Percentiles rank a stretch among this genome's conserved stretches.
phyloP scores from a whole-genome alignment of 257 asterid genomes.

The Solanum dulcamara region DNA sequence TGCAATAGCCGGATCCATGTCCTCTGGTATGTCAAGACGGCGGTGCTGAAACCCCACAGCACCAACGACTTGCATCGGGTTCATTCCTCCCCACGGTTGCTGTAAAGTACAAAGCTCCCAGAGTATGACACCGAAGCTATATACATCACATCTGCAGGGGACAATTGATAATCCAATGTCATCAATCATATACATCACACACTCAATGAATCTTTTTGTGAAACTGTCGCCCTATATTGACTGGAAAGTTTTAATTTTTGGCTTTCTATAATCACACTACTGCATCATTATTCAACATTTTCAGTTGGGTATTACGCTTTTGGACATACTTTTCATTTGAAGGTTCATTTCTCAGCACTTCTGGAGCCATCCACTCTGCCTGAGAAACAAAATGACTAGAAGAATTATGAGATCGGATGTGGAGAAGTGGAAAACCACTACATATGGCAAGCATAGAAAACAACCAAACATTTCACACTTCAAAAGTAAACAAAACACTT shows the following conservation, averaged over 20 bases:
- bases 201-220: neutral
- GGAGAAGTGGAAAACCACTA: neutral
- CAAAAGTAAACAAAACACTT: neutral
- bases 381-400: constrained; percentile 15
- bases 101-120: constrained; percentile 93
- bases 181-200: neutral
- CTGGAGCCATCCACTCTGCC: constrained; percentile 99
- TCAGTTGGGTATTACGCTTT: neutral
- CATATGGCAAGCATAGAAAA: neutral
- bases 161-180: neutral
- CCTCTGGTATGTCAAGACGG: constrained; percentile 84
- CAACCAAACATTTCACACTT: neutral
- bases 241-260: neutral
- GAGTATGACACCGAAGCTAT: constrained; percentile 77
- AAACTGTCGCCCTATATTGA: neutral
- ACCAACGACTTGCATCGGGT: constrained; percentile 97
- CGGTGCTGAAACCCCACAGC: constrained; percentile 98
- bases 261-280: neutral
- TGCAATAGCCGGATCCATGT: constrained; percentile 64
- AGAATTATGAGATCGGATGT: neutral
- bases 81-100: constrained; percentile 99
- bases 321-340: constrained; percentile 77
- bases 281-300: neutral
- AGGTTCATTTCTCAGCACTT: constrained; percentile 95
- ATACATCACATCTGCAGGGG: constrained; percentile 78